These are phyloP conservation scores for Ceratopteris richardii DNA, from an alignment of 75 land plant genomes.

Conservation along the genomic window DNA sequence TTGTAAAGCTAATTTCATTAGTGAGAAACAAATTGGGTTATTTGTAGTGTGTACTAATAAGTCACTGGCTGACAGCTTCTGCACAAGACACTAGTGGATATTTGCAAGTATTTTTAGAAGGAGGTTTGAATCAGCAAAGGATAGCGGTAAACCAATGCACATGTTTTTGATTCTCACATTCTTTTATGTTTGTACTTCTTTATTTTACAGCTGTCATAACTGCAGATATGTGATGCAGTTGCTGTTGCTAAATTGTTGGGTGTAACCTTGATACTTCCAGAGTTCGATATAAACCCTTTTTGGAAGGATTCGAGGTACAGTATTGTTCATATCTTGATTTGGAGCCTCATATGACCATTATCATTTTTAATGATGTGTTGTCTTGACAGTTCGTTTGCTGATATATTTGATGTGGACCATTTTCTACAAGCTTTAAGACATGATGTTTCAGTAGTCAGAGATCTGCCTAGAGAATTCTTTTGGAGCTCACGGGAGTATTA, in stretches of 20 bases:
- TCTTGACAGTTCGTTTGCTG: constrained; percentile 73
- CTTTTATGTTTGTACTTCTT: not conserved
- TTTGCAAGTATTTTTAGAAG: constrained; percentile 89
- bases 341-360: not conserved
- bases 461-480: constrained; percentile 56
- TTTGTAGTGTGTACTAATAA: too few species aligned
- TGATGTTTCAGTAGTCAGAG: constrained; percentile 69
- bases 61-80: too few species aligned
- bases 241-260: constrained; percentile 89
- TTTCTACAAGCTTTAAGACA: constrained; percentile 57
- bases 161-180: not conserved
- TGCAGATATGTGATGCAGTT: constrained; percentile 94
- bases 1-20: too few species aligned
- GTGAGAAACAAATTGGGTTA: too few species aligned
- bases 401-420: constrained; percentile 91
- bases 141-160: constrained; percentile 64
- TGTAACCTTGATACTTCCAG: constrained; percentile 80
- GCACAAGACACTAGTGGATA: constrained; percentile 46
- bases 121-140: constrained; percentile 92
- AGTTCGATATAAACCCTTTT: constrained; percentile 90
- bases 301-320: constrained; percentile 86
- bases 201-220: not conserved
- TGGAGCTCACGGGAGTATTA: constrained; percentile 97
- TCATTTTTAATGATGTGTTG: too few species aligned
- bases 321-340: not conserved